phyloP scores from a whole-genome alignment of 768 basidiomycete genomes.

The Russula emetica region DNA sequence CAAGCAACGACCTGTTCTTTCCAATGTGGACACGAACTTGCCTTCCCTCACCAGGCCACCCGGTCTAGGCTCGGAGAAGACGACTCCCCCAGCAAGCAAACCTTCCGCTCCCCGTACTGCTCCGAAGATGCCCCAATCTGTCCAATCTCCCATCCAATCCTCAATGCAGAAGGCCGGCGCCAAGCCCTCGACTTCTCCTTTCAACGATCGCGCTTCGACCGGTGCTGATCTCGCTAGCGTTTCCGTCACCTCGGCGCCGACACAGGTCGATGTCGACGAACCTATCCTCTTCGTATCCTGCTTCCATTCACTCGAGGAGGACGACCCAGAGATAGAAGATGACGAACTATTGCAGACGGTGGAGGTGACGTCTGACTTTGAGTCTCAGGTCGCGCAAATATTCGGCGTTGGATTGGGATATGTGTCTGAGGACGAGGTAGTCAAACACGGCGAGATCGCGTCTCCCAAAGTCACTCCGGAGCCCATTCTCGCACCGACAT shows the following conservation, averaged over 20 bases:
- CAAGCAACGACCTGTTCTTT: not conserved
- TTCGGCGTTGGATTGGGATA: conserved; percentile 2
- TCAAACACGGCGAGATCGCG: not conserved
- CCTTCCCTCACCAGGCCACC: conserved; percentile 6
- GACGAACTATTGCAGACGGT: not conserved
- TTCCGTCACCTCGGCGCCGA: not conserved
- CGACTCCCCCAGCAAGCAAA: not conserved
- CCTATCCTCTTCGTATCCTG: conserved; percentile 9
- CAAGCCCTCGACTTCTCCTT: not conserved
- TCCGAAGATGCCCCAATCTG: not conserved
- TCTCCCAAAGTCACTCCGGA: not conserved
- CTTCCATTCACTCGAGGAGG: conserved; percentile 13
- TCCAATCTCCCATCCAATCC: not conserved
- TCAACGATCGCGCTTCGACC: not conserved
- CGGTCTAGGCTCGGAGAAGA: conserved; percentile 2
- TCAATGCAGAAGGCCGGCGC: not conserved
- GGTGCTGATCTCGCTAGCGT: not conserved
- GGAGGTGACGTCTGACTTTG: conserved; percentile 2
- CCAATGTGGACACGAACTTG: not conserved
- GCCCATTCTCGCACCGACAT: not conserved
- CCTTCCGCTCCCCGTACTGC: not conserved
- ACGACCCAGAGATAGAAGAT: not conserved
- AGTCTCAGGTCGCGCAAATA: conserved; percentile 2
- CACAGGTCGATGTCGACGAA: not conserved
- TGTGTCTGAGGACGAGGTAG: not conserved